phyloP scores from a whole-genome alignment of 495 filamentous ascomycete species.

The Tuber melanosporum region DNA sequence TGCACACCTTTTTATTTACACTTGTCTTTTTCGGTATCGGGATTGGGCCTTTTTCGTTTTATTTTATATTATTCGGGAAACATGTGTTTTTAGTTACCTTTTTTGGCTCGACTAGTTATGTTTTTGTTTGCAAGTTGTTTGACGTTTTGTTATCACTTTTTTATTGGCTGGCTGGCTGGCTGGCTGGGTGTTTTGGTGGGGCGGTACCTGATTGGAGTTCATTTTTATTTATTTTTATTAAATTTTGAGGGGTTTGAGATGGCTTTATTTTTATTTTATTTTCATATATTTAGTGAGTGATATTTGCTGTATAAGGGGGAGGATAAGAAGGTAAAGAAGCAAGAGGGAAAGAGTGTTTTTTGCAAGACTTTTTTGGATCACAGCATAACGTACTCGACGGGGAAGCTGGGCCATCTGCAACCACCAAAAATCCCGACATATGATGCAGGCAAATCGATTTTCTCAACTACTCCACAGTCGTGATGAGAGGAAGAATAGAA shows the following conservation, averaged over 20 bases:
- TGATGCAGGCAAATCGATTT: too few relatives aligned
- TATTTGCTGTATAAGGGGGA: not conserved
- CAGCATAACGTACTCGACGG: not conserved
- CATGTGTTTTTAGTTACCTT: not conserved
- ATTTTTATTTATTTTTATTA: not conserved
- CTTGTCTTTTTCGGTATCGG: not conserved
- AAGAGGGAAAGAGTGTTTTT: not conserved
- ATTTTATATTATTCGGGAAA: not conserved
- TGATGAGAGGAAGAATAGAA: too few relatives aligned
- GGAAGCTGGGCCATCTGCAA: too few relatives aligned
- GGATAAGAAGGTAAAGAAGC: not conserved
- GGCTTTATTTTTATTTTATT: not conserved
- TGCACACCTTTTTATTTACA: not conserved
- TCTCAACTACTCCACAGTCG: too few relatives aligned
- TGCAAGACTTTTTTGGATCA: not conserved
- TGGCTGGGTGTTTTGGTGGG: constrained; percentile 1
- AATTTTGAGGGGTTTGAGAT: not conserved
- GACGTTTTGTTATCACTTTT: not conserved
- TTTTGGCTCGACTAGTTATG: not conserved
- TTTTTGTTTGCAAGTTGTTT: not conserved
- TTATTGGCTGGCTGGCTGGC: not conserved
- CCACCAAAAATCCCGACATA: too few relatives aligned
- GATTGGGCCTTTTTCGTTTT: not conserved
- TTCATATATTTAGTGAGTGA: not conserved
- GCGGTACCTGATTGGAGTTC: not conserved